phyloP scores from a whole-genome alignment of 805 yeast genomes.

The Wickerhamomyces bovis region DNA sequence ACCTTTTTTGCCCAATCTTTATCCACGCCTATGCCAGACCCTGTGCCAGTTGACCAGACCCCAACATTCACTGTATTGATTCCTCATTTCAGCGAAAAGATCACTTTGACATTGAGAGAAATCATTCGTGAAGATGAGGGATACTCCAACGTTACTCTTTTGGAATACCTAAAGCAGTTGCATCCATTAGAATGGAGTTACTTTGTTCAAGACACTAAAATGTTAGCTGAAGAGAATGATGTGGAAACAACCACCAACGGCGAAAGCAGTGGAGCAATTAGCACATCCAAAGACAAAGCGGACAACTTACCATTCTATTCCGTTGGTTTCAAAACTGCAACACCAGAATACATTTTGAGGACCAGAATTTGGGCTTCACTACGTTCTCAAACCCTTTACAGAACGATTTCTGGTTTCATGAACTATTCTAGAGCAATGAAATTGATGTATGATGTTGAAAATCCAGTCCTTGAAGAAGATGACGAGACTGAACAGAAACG shows the following conservation, averaged over 20 bases:
- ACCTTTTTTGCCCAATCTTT: conserved; percentile 88
- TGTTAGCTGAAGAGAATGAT: conserved; percentile 45
- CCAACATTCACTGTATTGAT: conserved; percentile 79
- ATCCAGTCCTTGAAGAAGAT: conserved; percentile 30
- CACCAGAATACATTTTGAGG: conserved; percentile 52
- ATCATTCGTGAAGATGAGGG: conserved; percentile 68
- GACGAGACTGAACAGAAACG: conserved; percentile 30
- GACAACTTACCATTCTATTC: conserved; percentile 53
- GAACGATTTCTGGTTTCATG: conserved; percentile 72
- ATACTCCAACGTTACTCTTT: conserved; percentile 51
- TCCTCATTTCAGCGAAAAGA: conserved; percentile 85
- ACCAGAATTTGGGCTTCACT: conserved; percentile 76
- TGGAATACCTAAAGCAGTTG: conserved; percentile 63
- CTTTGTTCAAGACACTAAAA: conserved; percentile 61
- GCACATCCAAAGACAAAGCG: conserved; percentile 24
- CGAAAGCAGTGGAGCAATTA: conserved; percentile 10
- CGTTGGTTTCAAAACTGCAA: conserved; percentile 57
- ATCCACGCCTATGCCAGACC: conserved; percentile 79
- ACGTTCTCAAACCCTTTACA: conserved; percentile 65
- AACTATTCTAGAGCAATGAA: conserved; percentile 65
- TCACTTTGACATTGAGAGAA: conserved; percentile 68
- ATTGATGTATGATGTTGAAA: conserved; percentile 55
- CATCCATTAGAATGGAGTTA: conserved; percentile 65
- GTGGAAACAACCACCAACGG: conserved; percentile 11
- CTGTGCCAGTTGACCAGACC: conserved; percentile 59